Evolutionary conservation across 2,329 filamentous ascomycete genomes (phyloP).

Genomic region (Leptographium procerum): DNA sequence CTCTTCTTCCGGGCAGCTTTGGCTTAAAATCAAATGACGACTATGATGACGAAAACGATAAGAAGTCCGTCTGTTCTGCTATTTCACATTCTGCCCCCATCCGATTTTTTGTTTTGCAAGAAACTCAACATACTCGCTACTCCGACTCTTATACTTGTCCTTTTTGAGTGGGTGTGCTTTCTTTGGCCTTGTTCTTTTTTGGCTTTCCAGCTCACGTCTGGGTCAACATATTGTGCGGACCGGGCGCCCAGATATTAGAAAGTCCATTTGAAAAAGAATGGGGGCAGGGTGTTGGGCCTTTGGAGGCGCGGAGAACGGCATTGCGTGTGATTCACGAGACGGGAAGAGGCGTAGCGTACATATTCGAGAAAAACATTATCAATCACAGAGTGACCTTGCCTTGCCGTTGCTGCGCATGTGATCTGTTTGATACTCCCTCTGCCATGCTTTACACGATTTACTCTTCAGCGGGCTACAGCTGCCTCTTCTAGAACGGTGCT

Average conservation of each 20-base stretch:
- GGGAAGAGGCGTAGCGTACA: neutral
- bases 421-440: too few relatives aligned
- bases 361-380: neutral
- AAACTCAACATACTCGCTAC: neutral
- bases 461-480: too few relatives aligned
- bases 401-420: neutral
- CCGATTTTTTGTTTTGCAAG: neutral
- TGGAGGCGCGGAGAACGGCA: neutral
- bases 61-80: neutral
- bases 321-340: neutral
- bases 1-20: neutral
- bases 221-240: neutral
- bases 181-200: neutral
- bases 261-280: too few relatives aligned
- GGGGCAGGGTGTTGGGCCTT: neutral
- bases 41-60: conserved; percentile 10
- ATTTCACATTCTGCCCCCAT: neutral
- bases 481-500: too few relatives aligned
- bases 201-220: neutral
- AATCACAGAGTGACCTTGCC: neutral
- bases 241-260: neutral
- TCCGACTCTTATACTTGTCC: neutral
- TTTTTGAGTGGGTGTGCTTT: too few relatives aligned
- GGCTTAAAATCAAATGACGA: conserved; percentile 7
- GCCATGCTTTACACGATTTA: too few relatives aligned